Evolutionary conservation across 1,284 basidiomycete genomes (phyloP), one percentile per base, ranked within the genome.

Genomic region (Chiua sp.): DNA sequence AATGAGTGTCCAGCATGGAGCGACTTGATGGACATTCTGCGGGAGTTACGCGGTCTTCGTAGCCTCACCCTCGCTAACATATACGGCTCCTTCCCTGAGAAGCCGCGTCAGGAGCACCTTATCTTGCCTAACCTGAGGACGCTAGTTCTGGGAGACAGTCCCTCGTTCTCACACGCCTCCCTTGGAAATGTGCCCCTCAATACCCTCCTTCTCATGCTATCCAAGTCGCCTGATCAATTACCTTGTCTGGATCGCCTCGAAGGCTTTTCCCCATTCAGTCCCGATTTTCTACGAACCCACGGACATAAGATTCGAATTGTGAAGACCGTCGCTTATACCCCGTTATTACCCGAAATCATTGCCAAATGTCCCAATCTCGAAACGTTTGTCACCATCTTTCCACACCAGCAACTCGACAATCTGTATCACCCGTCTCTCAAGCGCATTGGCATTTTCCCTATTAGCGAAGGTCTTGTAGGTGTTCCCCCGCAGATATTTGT

Each of bases 221-320:
- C 74, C 48, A 62, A 68, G n/a, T 68, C 68, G 7, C 57, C 72
- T 0, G 59, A 68, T 35, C 75, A 78, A 44, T 66, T 81, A 3
- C 80, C 80, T 4, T 63, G 62, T 20, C 66, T 82, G n/a, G 66
- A 71, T 13, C 72, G 78, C 26, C 70, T 81, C 33, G 80, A 82
- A 56, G 73, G 77, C 16, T 80, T 79, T 46, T 71, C 78, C 2
- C 77, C 79, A 16, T 80, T 80, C 3, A 70, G 71, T 48, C 63
- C 73, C 35, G 64, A 68, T 13, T 82, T 81, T 59, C 68, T 81
- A 60, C 54, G 60, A 16, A 69, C 71, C 0, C 78, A 82, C 37
- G 80, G 80, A 6, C 62, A 62, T 53, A 82, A 81, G 65, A 72
- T 81, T 44, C 71, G 70, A 23, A 66, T 65, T 23, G 73, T 81